Conservation (phyloP, 2,329 filamentous ascomycete species). For the Botrytis pseudocinerea region DNA sequence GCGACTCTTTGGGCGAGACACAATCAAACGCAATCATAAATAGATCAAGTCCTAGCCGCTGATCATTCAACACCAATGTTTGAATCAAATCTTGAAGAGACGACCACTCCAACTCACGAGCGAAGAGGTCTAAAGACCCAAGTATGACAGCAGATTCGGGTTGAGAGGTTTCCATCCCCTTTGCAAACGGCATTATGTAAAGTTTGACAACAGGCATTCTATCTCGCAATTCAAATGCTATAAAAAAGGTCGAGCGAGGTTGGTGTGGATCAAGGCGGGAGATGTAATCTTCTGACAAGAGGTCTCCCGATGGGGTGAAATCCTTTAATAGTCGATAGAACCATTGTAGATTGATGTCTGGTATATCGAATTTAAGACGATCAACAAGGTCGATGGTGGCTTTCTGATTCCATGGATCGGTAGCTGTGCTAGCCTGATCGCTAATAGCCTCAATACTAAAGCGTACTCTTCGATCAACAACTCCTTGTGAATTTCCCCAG, state of each 20-base stretch:
- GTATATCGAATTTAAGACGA: background rate
- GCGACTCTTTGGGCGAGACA: background rate
- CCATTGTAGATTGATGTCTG: background rate
- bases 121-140: background rate
- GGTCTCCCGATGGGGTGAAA: background rate
- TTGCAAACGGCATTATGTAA: background rate
- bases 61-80: background rate
- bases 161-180: background rate
- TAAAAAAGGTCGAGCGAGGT: background rate
- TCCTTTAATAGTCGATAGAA: background rate
- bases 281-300: background rate
- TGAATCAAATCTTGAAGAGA: background rate
- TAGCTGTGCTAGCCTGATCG: background rate
- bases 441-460: conserved; percentile 5
- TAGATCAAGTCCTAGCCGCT: background rate
- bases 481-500: background rate
- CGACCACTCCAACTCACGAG: background rate
- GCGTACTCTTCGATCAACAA: background rate
- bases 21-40: conserved; percentile 5
- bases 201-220: background rate
- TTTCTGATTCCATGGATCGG: background rate
- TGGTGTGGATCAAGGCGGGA: background rate
- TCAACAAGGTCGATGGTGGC: background rate
- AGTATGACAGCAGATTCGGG: background rate
- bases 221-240: background rate